These are phyloP conservation scores for Thelonectria blattea DNA, from an alignment of 2,329 filamentous ascomycete species.

Conservation along the genomic window DNA sequence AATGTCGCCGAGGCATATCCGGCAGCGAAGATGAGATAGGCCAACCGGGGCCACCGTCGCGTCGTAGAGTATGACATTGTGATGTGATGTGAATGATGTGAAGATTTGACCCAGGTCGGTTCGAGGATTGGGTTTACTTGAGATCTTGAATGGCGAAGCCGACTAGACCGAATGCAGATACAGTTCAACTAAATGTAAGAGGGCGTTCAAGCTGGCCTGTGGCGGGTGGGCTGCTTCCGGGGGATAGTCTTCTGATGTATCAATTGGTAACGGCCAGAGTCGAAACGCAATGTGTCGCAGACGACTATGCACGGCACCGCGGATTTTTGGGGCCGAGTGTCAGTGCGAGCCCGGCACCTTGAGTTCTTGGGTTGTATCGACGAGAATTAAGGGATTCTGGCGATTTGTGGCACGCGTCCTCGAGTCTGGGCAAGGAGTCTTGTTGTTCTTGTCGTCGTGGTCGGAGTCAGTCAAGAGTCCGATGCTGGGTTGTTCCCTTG, in stretches of 20 bases:
- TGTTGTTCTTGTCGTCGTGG: background rate
- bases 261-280: conserved; percentile 27
- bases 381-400: background rate
- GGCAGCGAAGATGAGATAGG: conserved; percentile 32
- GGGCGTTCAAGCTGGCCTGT: conserved; percentile 16
- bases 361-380: conserved; percentile 15
- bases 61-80: conserved; percentile 24
- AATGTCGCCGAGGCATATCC: conserved; percentile 33
- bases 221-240: conserved; percentile 1
- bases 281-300: conserved; percentile 35
- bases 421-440: background rate
- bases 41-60: conserved; percentile 35
- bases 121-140: background rate
- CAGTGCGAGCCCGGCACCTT: conserved; percentile 5
- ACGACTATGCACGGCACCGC: conserved; percentile 23
- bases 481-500: background rate
- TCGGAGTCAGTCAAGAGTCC: background rate
- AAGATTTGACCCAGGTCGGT: conserved; percentile 11
- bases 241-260: conserved; percentile 28
- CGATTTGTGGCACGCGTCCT: background rate
- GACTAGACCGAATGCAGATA: background rate
- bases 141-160: background rate
- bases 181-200: conserved; percentile 5
- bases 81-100: conserved; percentile 5
- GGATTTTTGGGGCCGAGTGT: conserved; percentile 15